A percentile compares a stretch with the other conserved stretches of the same genome.
Evolutionary conservation across 1,139 yeast genomes (phyloP).

Genomic region (Kodamaea alishanica): DNA sequence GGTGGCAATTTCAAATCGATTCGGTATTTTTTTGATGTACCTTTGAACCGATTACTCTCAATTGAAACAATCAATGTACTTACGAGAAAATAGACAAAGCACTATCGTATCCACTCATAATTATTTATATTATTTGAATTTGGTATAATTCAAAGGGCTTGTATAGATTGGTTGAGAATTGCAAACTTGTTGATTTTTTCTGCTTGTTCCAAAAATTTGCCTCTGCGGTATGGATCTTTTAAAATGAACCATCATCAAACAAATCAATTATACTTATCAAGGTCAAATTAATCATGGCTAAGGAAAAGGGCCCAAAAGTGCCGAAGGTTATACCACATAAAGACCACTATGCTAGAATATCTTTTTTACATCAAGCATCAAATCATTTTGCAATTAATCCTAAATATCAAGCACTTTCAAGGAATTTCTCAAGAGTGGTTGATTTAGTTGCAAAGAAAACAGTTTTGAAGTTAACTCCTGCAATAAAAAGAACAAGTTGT

Average conservation of each 20-base stretch:
- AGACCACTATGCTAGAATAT: constrained; percentile 58
- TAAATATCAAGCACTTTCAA: constrained; percentile 35
- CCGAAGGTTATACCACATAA: constrained; percentile 43
- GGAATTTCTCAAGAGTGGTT: constrained; percentile 46
- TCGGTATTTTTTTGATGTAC: neutral
- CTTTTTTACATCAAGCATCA: constrained; percentile 55
- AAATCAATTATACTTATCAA: neutral
- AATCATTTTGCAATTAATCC: constrained; percentile 21
- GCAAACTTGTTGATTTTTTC: constrained; percentile 5
- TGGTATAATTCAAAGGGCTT: neutral
- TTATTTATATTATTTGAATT: constrained; percentile 2
- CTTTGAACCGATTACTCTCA: neutral
- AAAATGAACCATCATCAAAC: constrained; percentile 5
- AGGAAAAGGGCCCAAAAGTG: constrained; percentile 12
- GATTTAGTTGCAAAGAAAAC: constrained; percentile 57
- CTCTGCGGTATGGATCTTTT: constrained; percentile 4
- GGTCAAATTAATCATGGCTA: constrained; percentile 6
- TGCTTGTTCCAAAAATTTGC: constrained; percentile 5
- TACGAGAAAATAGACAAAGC: constrained; percentile 96
- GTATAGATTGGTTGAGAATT: constrained; percentile 5
- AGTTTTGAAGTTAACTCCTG: constrained; percentile 59
- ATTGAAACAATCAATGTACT: constrained; percentile 25
- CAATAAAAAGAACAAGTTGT: constrained; percentile 58
- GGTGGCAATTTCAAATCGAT: neutral
- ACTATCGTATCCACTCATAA: constrained; percentile 98